phyloP scores from a whole-genome alignment of 2,329 filamentous ascomycete species.

The Colletotrichum higginsianum region DNA sequence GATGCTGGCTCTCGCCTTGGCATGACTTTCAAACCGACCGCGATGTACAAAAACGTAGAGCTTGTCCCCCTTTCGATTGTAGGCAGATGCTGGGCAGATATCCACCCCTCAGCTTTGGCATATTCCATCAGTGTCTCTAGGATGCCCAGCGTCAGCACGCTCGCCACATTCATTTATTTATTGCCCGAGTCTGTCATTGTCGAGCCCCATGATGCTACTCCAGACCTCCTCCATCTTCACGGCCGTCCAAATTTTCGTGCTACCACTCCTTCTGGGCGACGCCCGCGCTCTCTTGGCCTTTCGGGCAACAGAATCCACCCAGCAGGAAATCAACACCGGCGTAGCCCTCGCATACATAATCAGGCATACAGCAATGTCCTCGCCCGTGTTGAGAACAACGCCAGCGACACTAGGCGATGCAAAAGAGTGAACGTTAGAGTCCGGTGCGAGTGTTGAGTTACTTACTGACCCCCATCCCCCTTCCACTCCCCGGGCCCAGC shows the following conservation, averaged over 20 bases:
- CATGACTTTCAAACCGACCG: neutral
- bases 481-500: neutral
- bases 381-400: neutral
- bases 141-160: neutral
- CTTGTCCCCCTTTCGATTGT: neutral
- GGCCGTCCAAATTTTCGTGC: neutral
- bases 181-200: neutral
- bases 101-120: neutral
- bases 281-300: constrained; percentile 1
- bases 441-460: constrained; percentile 15
- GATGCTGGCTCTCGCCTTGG: neutral
- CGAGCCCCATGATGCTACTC: neutral
- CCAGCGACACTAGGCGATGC: constrained; percentile 17
- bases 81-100: constrained; percentile 3
- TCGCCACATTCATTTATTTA: neutral
- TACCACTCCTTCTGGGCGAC: neutral
- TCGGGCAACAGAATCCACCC: constrained; percentile 6
- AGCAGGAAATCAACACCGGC: constrained; percentile 16
- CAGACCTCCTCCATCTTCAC: constrained; percentile 6
- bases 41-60: neutral
- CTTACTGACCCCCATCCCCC: neutral
- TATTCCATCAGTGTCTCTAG: neutral
- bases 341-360: constrained; percentile 4
- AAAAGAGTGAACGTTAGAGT: constrained; percentile 8
- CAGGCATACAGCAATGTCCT: constrained; percentile 8